Conservation (phyloP, 495 filamentous ascomycete species). For the Hypoxylon cercidicola region DNA sequence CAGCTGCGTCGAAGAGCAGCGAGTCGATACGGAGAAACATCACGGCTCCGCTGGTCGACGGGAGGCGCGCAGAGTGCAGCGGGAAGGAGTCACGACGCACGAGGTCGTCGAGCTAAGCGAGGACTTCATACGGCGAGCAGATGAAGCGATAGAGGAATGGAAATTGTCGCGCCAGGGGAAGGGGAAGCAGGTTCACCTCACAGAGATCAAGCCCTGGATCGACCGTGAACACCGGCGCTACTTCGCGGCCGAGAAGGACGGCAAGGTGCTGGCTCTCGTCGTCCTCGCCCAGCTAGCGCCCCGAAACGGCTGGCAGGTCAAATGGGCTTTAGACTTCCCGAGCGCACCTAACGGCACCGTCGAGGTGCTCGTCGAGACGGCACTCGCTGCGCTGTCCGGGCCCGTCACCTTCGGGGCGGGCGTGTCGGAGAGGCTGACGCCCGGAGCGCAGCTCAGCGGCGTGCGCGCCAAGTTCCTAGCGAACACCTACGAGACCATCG, state of each 20-base stretch:
- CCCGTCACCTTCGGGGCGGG: constrained; percentile 74
- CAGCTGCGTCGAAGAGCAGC: constrained; percentile 74
- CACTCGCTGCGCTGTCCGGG: constrained; percentile 67
- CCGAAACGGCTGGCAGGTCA: constrained; percentile 75
- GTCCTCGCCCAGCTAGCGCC: constrained; percentile 72
- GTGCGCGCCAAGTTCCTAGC: constrained; percentile 70
- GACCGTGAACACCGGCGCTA: constrained; percentile 74
- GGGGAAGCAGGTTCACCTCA: constrained; percentile 72
- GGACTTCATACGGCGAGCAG: constrained; percentile 64
- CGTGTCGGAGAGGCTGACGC: constrained; percentile 64
- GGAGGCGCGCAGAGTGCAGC: constrained; percentile 62
- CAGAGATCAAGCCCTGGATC: constrained; percentile 74
- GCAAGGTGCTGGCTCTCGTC: constrained; percentile 67
- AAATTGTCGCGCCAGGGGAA: constrained; percentile 68
- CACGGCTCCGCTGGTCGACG: constrained; percentile 42
- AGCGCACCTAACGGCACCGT: constrained; percentile 71
- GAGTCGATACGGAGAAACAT: constrained; percentile 69
- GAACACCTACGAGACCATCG: constrained; percentile 72
- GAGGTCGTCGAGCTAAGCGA: constrained; percentile 61
- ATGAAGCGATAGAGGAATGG: constrained; percentile 71
- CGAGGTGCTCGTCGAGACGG: constrained; percentile 71
- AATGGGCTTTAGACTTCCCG: constrained; percentile 78
- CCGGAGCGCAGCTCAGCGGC: constrained; percentile 71
- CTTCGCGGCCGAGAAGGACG: constrained; percentile 67
- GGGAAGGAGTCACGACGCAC: constrained; percentile 70